Evolutionary conservation across 1,139 yeast genomes (phyloP).

Genomic region (Schwanniomyces etchellsii): DNA sequence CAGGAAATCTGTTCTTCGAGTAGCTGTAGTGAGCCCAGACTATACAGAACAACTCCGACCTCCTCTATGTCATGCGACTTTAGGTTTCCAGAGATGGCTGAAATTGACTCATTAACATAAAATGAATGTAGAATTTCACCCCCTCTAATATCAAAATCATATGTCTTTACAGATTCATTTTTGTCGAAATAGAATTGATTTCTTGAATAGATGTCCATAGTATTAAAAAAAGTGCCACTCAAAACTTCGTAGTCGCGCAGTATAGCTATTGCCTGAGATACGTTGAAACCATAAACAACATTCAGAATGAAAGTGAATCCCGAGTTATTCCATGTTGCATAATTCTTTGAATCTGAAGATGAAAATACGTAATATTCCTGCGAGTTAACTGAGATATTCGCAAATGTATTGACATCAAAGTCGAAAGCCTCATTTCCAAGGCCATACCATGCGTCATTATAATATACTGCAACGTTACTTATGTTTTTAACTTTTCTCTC

Average conservation of each 20-base stretch:
- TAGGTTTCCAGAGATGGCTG: conserved; percentile 52
- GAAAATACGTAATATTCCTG: conserved; percentile 35
- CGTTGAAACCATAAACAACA: conserved; percentile 26
- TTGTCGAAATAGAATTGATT: conserved; percentile 28
- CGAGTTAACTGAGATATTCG: conserved; percentile 28
- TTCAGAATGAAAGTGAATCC: conserved; percentile 30
- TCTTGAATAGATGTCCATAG: conserved; percentile 26
- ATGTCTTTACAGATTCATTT: conserved; percentile 17
- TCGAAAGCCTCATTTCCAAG: conserved; percentile 31
- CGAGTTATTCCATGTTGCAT: conserved; percentile 38
- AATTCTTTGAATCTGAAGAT: conserved; percentile 16
- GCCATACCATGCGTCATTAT: conserved; percentile 26
- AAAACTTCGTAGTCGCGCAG: conserved; percentile 26
- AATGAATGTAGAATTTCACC: conserved; percentile 30
- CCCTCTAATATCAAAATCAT: conserved; percentile 17
- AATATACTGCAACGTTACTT: conserved; percentile 29
- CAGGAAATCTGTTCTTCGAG: conserved; percentile 30
- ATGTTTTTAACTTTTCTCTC: conserved; percentile 23
- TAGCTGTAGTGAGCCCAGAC: no score
- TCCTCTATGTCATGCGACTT: no score
- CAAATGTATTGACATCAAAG: conserved; percentile 22
- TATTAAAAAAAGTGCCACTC: conserved; percentile 34
- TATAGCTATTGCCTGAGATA: conserved; percentile 28
- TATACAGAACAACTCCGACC: no score
- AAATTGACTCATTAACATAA: conserved; percentile 42